Evolutionary conservation across 2,329 filamentous ascomycete genomes (phyloP).

Genomic region (Monosporascus sp.): DNA sequence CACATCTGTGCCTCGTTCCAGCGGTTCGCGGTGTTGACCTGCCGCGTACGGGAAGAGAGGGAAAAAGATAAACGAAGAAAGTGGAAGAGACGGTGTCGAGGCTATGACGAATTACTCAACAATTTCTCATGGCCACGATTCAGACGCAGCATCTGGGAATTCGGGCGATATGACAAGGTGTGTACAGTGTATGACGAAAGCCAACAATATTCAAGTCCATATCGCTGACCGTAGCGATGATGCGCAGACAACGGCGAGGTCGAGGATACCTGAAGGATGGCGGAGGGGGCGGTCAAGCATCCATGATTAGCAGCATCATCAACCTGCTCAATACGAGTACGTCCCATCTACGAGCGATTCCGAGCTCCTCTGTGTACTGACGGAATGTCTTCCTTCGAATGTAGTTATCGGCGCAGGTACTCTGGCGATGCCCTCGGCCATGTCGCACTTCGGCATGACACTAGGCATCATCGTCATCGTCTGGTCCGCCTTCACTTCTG

Average conservation of each 20-base stretch:
- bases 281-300: constrained; percentile 67
- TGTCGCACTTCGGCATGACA: constrained; percentile 92
- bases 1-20: no score
- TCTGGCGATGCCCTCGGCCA: constrained; percentile 88
- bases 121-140: constrained; percentile 43
- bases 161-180: constrained; percentile 47
- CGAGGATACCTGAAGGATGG: constrained; percentile 63
- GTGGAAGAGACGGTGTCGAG: constrained; percentile 1
- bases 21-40: no score
- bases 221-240: constrained; percentile 3
- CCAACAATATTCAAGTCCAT: constrained; percentile 2
- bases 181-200: constrained; percentile 3
- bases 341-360: constrained; percentile 19
- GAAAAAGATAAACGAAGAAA: no score
- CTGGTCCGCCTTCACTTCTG: constrained; percentile 85
- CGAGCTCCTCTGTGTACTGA: background rate
- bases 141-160: constrained; percentile 26
- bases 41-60: no score
- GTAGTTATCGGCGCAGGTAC: constrained; percentile 89
- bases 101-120: constrained; percentile 53
- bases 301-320: constrained; percentile 85
- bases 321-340: constrained; percentile 95
- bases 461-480: constrained; percentile 79
- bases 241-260: constrained; percentile 46
- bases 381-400: background rate